Evolutionary conservation across 2,329 filamentous ascomycete genomes (phyloP), one percentile per base, ranked within the genome.

Genomic region (Colletotrichum sp.): DNA sequence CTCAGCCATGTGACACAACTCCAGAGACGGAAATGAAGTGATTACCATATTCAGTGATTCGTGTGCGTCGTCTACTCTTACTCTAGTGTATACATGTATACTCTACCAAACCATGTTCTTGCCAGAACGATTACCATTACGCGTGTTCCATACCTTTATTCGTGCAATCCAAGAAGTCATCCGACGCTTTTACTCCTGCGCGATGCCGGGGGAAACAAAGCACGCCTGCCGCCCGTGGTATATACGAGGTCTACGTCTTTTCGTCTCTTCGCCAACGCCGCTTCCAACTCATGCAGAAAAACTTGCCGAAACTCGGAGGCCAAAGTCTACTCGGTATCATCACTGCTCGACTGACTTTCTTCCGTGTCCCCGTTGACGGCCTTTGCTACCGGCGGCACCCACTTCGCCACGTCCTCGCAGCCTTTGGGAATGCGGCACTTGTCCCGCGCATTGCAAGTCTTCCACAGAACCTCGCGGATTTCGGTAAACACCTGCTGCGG

Each of bases 401-500:
- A 90, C 19, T 79, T 78, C 11, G 80, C 78, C 5, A 91, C 85
- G 8, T 86, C 84, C 78, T 92, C 91, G 78, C 94, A 95, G 0
- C 92, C 92, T 63, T 83, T 87, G 0, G 95, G 95, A 12, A 91
- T 87, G 30, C 92, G 88, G 80, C 94, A 96, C 27, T 85, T 71
- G 13, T 87, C 86, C 68, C 91, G 84, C 32, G 79, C 87, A 63
- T 91, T 44, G 86, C 92, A 87, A 2, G 95, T 98, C 83, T 93
- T 93, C 96, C 96, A 98, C 15, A 98, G 84, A 16, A 98, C 93
- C 80, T 96, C 93, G 34, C 92, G 90, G 0, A 98, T 87, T 85
- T 98, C 96, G 72, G 87, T 89, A 7, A 96, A 97, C 1, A 98
- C 94, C 82, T 96, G 91, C 64, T 96, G 93, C 19, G 96, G 91